These are phyloP conservation scores for Penstemon davidsonii DNA, from an alignment of 257 asterid genomes.

Conservation along the genomic window DNA sequence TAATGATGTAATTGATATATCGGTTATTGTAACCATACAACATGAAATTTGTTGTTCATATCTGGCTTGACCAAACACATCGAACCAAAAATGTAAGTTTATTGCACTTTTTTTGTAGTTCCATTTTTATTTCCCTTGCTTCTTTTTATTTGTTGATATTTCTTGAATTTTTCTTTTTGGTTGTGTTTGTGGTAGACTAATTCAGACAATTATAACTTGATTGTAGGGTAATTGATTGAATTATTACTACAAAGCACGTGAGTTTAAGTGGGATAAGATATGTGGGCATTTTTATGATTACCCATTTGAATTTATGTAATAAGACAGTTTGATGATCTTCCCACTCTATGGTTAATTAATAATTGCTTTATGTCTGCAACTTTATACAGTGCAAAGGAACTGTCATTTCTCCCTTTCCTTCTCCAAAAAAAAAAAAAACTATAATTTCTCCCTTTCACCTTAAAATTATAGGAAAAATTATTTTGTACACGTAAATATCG, in stretches of 20 bases:
- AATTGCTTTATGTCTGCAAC: conserved; percentile 3
- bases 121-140: too few species aligned
- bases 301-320: conserved; percentile 35
- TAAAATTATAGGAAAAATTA: too few species aligned
- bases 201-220: neutral
- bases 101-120: too few species aligned
- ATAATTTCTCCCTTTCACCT: too few species aligned
- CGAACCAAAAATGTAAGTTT: too few species aligned
- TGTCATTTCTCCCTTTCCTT: neutral
- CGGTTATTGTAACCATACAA: too few species aligned
- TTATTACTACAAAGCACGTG: conserved; percentile 55
- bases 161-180: neutral
- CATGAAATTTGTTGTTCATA: too few species aligned
- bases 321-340: conserved; percentile 36
- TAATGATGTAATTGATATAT: too few species aligned
- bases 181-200: neutral
- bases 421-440: too few species aligned
- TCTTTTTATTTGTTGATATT: neutral
- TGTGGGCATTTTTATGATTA: conserved; percentile 22
- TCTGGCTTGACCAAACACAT: too few species aligned
- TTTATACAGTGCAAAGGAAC: neutral
- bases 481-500: too few species aligned
- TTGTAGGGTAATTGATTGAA: conserved; percentile 33
- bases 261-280: conserved; percentile 32
- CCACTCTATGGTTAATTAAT: conserved; percentile 29